Base-by-base conservation (phyloP, 1,139 yeast genomes). In the Scheffersomyces cryptocercus region DNA sequence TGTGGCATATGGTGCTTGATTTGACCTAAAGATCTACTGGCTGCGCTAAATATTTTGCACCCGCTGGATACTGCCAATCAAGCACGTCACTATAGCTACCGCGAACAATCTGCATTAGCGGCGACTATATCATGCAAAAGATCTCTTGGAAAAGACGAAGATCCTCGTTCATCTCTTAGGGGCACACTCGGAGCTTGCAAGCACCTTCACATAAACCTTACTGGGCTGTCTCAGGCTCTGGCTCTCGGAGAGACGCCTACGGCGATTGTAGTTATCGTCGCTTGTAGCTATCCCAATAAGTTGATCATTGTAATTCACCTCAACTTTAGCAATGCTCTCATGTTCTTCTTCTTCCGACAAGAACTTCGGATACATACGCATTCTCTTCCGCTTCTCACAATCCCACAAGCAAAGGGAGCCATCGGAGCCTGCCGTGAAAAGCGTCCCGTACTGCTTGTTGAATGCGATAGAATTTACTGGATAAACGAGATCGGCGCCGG, bases 361-460 rank as follows among this genome's bases (percentile, higher is more conserved):
- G 41, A 85, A 73, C 46, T 74, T 75, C 10, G 81, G 76, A 48
- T 75, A 81, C 56, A 82, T 84, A 57, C 73, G 81, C 51, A 79
- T 70, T 53, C 90, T 74, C 62, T 82, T 85, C 44, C 82, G 73
- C 33, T 82, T 70, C 38, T 73, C 68, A 59, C 79, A 78, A 56
- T 88, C 88, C 98, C 98, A 90, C 14, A 84, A 62, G 51, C 89
- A 85, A 1, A 89, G 79, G 35, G 77, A 68, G 0, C 89, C 84
- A 62, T 90, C 97, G 0, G 91, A 82, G 0, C 96, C 96, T 1
- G 84, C 88, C 0, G 96, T 86, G 58, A 81, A 84, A 29, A 88
- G 69, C 0, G 81, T 73, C 13, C 69, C 67, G 44, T 66, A 65
- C 32, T 50, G 53, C 2, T 75, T 75, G 50, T 78, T 78, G 56